These are phyloP conservation scores for Aureobasidium namibiae DNA, from an alignment of 2,329 filamentous ascomycete species.

Conservation along the genomic window DNA sequence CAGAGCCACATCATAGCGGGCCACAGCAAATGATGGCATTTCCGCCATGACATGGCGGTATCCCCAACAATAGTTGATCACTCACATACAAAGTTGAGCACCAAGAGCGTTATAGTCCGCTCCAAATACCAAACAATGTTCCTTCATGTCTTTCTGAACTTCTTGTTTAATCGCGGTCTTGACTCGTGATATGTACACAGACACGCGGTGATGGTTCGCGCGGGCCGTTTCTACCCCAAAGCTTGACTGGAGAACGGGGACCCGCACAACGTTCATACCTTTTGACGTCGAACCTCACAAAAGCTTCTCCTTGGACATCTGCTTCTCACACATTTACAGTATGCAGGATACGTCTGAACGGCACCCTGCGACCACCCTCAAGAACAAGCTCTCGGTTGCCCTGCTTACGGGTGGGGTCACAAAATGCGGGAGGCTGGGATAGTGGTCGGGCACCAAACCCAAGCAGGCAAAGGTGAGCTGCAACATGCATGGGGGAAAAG, in stretches of 20 bases:
- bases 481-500: conserved; percentile 7
- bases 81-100: neutral
- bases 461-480: conserved; percentile 6
- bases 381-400: conserved; percentile 2
- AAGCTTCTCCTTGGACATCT: neutral
- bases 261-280: conserved; percentile 8
- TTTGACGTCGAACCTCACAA: neutral
- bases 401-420: conserved; percentile 6
- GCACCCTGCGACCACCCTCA: neutral
- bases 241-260: conserved; percentile 4
- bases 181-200: conserved; percentile 2
- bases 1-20: neutral
- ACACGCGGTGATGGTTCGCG: neutral
- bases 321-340: neutral
- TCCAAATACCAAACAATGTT: neutral
- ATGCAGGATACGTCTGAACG: neutral
- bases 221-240: conserved; percentile 14
- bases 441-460: conserved; percentile 8
- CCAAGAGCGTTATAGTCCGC: neutral
- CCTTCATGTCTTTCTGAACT: neutral
- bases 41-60: neutral
- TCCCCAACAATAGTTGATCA: neutral
- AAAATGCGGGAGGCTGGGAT: conserved; percentile 10
- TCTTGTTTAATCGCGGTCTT: neutral
- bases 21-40: neutral